phyloP scores from a whole-genome alignment of 495 filamentous ascomycete species.

The Penicillium tannophilum region DNA sequence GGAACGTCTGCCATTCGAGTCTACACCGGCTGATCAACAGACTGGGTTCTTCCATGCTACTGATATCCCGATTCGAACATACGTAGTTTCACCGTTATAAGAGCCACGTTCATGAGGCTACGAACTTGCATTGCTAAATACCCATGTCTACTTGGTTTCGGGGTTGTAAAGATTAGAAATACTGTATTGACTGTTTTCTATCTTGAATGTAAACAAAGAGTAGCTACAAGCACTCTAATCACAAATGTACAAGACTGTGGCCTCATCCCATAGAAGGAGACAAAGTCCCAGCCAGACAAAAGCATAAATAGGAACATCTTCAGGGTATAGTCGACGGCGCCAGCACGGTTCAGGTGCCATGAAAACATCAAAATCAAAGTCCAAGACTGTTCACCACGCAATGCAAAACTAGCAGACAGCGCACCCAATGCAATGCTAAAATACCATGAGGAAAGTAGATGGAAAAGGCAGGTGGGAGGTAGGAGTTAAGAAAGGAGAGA shows the following conservation, averaged over 20 bases:
- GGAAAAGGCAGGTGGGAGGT: slow-evolving; percentile 1
- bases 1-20: slow-evolving; percentile 46
- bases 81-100: slow-evolving; percentile 29
- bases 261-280: not conserved
- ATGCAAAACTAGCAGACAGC: slow-evolving; percentile 6
- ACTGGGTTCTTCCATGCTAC: slow-evolving; percentile 60
- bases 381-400: slow-evolving; percentile 7
- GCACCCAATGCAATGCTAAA: slow-evolving; percentile 11
- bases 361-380: not conserved
- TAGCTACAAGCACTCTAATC: not conserved
- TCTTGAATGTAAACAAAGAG: not conserved
- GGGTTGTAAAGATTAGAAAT: no score
- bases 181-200: not conserved
- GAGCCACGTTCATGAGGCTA: not conserved
- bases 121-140: not conserved
- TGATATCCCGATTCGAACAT: slow-evolving; percentile 51
- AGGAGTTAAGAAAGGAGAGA: not conserved
- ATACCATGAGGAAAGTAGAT: not conserved
- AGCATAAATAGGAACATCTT: slow-evolving; percentile 6
- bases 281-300: not conserved
- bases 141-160: not conserved
- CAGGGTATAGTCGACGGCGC: slow-evolving; percentile 14
- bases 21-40: slow-evolving; percentile 48
- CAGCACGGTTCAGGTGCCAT: not conserved
- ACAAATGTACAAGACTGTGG: not conserved